Evolutionary conservation across 2,329 filamentous ascomycete genomes (phyloP), one percentile per base, ranked within the genome.

Genomic region (Phialemonium atrogriseum): DNA sequence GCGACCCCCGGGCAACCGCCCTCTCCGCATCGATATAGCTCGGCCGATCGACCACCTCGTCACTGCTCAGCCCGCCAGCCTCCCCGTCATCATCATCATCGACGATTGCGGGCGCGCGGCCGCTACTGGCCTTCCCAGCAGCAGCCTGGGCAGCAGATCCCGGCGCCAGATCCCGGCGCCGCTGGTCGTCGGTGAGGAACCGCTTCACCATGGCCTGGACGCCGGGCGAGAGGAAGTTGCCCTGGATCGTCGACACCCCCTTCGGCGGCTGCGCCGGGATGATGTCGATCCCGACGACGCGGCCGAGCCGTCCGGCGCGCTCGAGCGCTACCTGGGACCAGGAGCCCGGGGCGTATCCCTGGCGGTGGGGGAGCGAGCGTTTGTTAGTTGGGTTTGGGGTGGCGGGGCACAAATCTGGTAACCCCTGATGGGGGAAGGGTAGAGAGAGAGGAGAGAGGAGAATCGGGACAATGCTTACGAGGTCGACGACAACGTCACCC

Each of bases 221-320:
- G 3, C 61, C 58, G 0, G 76, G 70, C 5, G 79, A 82, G 24
- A 96, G 65, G 44, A 98, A 96, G 54, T 98, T 84, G 28, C 93
- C 91, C 58, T 98, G 91, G 35, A 98, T 87, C 3, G 86, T 86
- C 17, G 84, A 88, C n/a, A 94, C 87, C 14, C 91, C 91, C 48
- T 73, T 77, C 0, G 91, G 91, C 5, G 93, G 89, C 52, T 89
- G 82, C 1, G 87, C 85, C 5, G 91, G 91, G 42, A 98, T 86
- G 31, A 98, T 73, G 54, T 98, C 91, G 48, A 98, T 89, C 9
- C 91, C 93, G 17, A 98, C 66, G 10, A 98, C 79, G 25, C 81
- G 75, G 7, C 88, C 87, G 27, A 72, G 60, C 0, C 88, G 88
- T 38, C 73, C 69, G 5, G 85, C 94, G 32, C 77, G 73, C 38